A percentile compares a stretch with the other conserved stretches of the same genome.
phyloP scores from a whole-genome alignment of 2,329 filamentous ascomycete genomes.

The Lasiodiplodia gonubiensis region DNA sequence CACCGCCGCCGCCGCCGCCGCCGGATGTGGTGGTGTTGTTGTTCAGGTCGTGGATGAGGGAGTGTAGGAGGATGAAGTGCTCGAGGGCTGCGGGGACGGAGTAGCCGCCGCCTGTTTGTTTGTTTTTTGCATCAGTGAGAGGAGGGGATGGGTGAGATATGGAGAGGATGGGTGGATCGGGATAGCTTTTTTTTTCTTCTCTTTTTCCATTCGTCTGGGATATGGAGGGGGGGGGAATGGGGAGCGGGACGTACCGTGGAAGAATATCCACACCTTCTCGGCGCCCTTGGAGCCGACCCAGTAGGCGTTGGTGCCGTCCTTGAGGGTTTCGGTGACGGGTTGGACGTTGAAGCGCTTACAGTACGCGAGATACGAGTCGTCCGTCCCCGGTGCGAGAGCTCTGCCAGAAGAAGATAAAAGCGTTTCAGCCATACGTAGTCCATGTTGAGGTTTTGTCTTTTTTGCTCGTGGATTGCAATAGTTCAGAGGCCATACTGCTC shows the following conservation, averaged over 20 bases:
- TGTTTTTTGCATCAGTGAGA: not conserved
- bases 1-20: not conserved
- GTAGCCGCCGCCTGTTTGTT: conserved; percentile 23
- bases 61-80: conserved; percentile 19
- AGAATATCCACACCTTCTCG: conserved; percentile 18
- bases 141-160: too few relatives aligned
- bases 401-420: not conserved
- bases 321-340: conserved; percentile 15
- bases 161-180: too few relatives aligned
- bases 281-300: conserved; percentile 23
- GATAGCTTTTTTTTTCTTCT: not conserved
- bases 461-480: not conserved
- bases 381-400: not conserved
- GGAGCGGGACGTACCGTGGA: conserved; percentile 3
- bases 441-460: not conserved
- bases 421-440: not conserved
- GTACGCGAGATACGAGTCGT: conserved; percentile 14
- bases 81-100: not conserved
- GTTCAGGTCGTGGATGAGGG: conserved; percentile 2
- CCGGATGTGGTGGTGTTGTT: not conserved
- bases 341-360: conserved; percentile 15
- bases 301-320: conserved; percentile 23
- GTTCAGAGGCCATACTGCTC: conserved; percentile 9
- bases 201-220: not conserved
- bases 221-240: not conserved